These are phyloP conservation scores for Hemisphaericaspora xylanilytica DNA, from an alignment of 1,139 yeast genomes.

Conservation along the genomic window DNA sequence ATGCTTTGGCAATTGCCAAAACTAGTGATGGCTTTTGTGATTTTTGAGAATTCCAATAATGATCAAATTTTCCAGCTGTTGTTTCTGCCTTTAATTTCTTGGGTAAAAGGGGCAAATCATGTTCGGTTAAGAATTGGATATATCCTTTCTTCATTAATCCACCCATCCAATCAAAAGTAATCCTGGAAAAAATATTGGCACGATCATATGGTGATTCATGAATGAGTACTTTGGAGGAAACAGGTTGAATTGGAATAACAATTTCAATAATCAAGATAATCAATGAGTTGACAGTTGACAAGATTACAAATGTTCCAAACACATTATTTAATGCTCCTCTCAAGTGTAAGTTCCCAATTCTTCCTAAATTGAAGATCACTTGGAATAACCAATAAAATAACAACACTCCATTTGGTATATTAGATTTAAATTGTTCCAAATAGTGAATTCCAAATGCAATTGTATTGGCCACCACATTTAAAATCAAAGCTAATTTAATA, in stretches of 20 bases:
- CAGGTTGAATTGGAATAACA: constrained; percentile 44
- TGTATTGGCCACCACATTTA: constrained; percentile 41
- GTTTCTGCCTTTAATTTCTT: constrained; percentile 52
- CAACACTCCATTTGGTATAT: constrained; percentile 65
- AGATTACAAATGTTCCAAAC: constrained; percentile 43
- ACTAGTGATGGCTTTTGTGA: constrained; percentile 58
- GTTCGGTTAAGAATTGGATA: constrained; percentile 64
- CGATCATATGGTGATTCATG: constrained; percentile 63
- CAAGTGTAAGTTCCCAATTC: constrained; percentile 46
- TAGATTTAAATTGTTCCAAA: constrained; percentile 66
- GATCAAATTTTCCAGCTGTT: constrained; percentile 49
- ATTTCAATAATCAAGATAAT: constrained; percentile 56
- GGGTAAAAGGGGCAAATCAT: constrained; percentile 83
- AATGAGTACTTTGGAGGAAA: constrained; percentile 34
- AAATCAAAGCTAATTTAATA: constrained; percentile 39
- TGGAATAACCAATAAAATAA: constrained; percentile 76
- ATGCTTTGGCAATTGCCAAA: constrained; percentile 61
- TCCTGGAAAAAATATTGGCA: constrained; percentile 77
- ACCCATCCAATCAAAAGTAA: constrained; percentile 92
- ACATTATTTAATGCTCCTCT: constrained; percentile 38
- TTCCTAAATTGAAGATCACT: constrained; percentile 37
- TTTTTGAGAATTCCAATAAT: constrained; percentile 58
- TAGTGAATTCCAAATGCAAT: constrained; percentile 62
- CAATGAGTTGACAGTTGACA: constrained; percentile 49
- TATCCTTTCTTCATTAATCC: constrained; percentile 86